These are phyloP conservation scores for Mortierella claussenii DNA, from an alignment of 192 early-diverging fungal genomes.

Conservation along the genomic window DNA sequence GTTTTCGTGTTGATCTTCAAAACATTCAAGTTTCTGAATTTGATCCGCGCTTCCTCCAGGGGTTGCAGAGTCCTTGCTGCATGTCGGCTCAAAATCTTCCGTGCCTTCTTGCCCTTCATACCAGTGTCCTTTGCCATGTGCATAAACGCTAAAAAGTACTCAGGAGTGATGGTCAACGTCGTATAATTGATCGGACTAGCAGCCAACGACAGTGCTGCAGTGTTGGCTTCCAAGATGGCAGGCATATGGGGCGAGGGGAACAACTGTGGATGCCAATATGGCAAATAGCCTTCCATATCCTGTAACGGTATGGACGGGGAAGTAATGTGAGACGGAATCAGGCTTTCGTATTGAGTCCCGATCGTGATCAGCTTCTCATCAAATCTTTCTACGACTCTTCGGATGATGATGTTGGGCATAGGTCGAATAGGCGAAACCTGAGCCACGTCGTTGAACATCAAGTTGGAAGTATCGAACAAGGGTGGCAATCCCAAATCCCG, in stretches of 20 bases:
- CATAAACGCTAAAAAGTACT: background rate
- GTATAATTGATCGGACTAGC: background rate
- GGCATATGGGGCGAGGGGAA: background rate
- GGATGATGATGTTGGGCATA: background rate
- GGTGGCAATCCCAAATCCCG: background rate
- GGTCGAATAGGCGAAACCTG: background rate
- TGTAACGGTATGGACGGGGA: background rate
- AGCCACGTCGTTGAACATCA: no score
- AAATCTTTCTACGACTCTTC: background rate
- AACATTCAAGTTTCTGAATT: no score
- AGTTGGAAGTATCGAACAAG: no score
- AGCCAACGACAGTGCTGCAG: no score
- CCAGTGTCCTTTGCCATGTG: background rate
- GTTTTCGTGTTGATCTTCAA: background rate
- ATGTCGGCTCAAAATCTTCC: background rate
- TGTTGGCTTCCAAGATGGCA: background rate
- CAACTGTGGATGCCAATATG: background rate
- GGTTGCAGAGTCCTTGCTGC: background rate
- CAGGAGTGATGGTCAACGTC: background rate
- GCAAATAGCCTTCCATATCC: background rate
- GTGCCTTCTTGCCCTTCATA: constrained; percentile 3
- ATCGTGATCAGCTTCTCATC: background rate
- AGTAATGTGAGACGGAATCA: background rate
- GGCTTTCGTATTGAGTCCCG: background rate
- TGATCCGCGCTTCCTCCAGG: background rate